Evolutionary conservation across 768 basidiomycete species (phyloP).

Genomic region (Hortiboletus campestris): DNA sequence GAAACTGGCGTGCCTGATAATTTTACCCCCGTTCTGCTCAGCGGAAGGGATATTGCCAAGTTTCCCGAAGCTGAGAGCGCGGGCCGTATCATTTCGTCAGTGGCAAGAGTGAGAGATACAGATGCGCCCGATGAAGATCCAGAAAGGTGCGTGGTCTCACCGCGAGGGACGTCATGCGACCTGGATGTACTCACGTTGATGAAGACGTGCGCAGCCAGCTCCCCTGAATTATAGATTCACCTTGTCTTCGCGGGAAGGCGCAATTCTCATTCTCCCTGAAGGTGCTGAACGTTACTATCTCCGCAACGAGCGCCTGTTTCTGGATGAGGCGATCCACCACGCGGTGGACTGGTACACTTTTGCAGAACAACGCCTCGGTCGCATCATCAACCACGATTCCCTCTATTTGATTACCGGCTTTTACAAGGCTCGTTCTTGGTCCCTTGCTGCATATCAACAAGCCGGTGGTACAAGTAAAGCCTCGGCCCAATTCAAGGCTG

Average conservation of each 20-base stretch:
- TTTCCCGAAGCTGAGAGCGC: constrained; percentile 7
- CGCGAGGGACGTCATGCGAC: too few relatives aligned
- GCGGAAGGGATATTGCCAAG: constrained; percentile 7
- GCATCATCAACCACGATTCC: constrained; percentile 20
- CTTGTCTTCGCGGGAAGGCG: constrained; percentile 25
- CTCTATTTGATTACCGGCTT: constrained; percentile 24
- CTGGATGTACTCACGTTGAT: background rate
- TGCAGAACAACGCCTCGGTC: constrained; percentile 18
- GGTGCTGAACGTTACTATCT: constrained; percentile 27
- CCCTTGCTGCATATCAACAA: constrained; percentile 20
- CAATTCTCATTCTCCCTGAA: constrained; percentile 33
- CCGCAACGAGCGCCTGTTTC: constrained; percentile 19
- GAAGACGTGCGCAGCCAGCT: background rate
- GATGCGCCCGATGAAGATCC: background rate
- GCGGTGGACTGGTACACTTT: constrained; percentile 30
- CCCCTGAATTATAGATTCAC: constrained; percentile 11
- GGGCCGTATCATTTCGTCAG: constrained; percentile 13
- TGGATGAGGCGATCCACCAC: constrained; percentile 19
- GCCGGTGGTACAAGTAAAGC: background rate
- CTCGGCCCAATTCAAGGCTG: constrained; percentile 12
- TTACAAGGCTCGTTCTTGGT: constrained; percentile 24
- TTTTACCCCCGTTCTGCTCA: constrained; percentile 23
- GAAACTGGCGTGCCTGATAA: constrained; percentile 22
- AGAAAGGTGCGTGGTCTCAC: background rate
- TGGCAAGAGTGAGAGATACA: background rate